Conservation (phyloP, 1,284 basidiomycete species). For the Ganoderma meredithae region DNA sequence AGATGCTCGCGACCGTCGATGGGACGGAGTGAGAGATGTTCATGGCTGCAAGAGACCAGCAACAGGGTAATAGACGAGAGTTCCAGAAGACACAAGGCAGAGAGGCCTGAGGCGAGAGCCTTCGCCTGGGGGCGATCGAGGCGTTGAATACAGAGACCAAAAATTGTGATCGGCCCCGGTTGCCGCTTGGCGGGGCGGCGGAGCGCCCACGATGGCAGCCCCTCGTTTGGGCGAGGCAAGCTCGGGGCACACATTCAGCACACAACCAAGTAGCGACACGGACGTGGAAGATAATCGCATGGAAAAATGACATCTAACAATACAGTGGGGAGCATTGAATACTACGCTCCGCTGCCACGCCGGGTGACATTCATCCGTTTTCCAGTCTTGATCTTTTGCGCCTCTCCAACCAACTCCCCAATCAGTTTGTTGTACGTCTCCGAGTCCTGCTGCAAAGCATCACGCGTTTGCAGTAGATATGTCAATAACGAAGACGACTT, state of each 20-base stretch:
- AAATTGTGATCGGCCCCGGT: slow-evolving; percentile 30
- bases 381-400: slow-evolving; percentile 77
- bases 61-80: slow-evolving; percentile 10
- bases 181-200: background rate
- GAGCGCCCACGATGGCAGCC: slow-evolving; percentile 10
- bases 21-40: slow-evolving; percentile 93
- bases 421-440: slow-evolving; percentile 86
- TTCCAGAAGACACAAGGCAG: background rate
- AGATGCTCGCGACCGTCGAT: slow-evolving; percentile 85
- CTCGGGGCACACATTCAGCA: background rate
- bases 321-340: slow-evolving; percentile 18
- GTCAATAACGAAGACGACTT: slow-evolving; percentile 79
- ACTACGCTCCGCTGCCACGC: slow-evolving; percentile 56
- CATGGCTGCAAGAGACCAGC: slow-evolving; percentile 57
- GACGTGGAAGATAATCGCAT: background rate
- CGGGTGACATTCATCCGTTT: slow-evolving; percentile 52
- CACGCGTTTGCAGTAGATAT: slow-evolving; percentile 82
- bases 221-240: background rate
- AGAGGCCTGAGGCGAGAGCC: background rate
- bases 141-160: slow-evolving; percentile 30
- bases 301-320: slow-evolving; percentile 15
- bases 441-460: slow-evolving; percentile 87
- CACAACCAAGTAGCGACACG: background rate
- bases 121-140: slow-evolving; percentile 11
- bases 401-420: slow-evolving; percentile 82